Percentiles rank a stretch among this genome's conserved stretches.
phyloP scores from a whole-genome alignment of 2,329 filamentous ascomycete genomes.

The Fusarium sp. region DNA sequence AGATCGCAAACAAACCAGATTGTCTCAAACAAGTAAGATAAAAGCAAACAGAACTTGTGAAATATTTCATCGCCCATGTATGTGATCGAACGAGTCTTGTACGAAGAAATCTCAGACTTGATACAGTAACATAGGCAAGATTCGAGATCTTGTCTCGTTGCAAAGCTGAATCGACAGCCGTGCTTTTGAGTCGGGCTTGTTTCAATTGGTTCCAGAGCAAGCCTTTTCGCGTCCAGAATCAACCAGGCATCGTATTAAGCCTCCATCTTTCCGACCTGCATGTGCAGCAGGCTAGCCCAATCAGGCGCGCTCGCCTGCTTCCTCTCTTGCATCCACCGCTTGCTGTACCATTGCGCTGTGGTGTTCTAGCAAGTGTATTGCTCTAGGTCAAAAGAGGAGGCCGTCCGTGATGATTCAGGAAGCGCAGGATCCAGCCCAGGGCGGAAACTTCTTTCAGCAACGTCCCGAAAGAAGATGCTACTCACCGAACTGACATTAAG shows the following conservation, averaged over 20 bases:
- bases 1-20: not conserved
- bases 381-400: slow-evolving; percentile 15
- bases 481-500: slow-evolving; percentile 45
- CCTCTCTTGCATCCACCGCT: slow-evolving; percentile 9
- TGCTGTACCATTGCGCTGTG: slow-evolving; percentile 19
- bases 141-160: slow-evolving; percentile 26
- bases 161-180: slow-evolving; percentile 11
- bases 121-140: slow-evolving; percentile 3
- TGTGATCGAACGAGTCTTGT: slow-evolving; percentile 1
- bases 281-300: slow-evolving; percentile 19
- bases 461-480: slow-evolving; percentile 41
- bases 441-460: slow-evolving; percentile 43
- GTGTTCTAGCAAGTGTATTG: slow-evolving; percentile 8
- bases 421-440: slow-evolving; percentile 25
- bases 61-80: slow-evolving; percentile 3
- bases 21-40: slow-evolving; percentile 5
- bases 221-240: slow-evolving; percentile 28
- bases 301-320: slow-evolving; percentile 22
- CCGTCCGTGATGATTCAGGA: slow-evolving; percentile 18
- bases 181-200: slow-evolving; percentile 35
- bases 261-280: slow-evolving; percentile 5
- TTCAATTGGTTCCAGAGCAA: slow-evolving; percentile 37
- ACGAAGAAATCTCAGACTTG: slow-evolving; percentile 6
- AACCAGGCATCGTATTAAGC: slow-evolving; percentile 16
- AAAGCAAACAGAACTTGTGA: slow-evolving; percentile 13